Percentiles rank a stretch among this genome's conserved stretches.
phyloP scores from a whole-genome alignment of 108 stramenopile species.

The Skeletonema costatum region DNA sequence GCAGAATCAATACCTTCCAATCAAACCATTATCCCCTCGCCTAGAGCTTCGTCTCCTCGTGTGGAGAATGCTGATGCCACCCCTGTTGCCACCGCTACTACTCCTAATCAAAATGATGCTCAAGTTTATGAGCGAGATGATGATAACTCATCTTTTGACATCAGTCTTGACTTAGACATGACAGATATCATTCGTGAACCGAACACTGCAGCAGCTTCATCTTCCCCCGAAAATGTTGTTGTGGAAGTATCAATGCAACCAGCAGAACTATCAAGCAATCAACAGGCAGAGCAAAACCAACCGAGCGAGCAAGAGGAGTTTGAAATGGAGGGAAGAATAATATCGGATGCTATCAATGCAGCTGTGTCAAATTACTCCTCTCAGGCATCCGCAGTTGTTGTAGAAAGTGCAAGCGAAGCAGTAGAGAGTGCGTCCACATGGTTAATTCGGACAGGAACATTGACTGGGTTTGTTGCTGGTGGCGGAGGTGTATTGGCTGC shows the following conservation, averaged over 20 bases:
- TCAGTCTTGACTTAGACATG: slow-evolving; percentile 5
- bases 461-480: slow-evolving; percentile 40
- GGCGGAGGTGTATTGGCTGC: slow-evolving; percentile 33
- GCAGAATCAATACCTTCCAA: not conserved
- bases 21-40: not conserved
- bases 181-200: not conserved
- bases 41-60: not conserved
- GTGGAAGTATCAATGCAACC: slow-evolving; percentile 22
- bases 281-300: slow-evolving; percentile 29
- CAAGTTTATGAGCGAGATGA: not conserved
- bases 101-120: not conserved
- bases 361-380: slow-evolving; percentile 35
- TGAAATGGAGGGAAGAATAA: slow-evolving; percentile 36
- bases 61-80: not conserved
- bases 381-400: slow-evolving; percentile 27
- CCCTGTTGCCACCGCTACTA: not conserved
- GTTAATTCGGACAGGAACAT: slow-evolving; percentile 35
- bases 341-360: slow-evolving; percentile 40
- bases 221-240: slow-evolving; percentile 9
- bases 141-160: slow-evolving; percentile 15
- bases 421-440: slow-evolving; percentile 31
- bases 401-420: slow-evolving; percentile 13
- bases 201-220: not conserved
- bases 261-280: slow-evolving; percentile 5
- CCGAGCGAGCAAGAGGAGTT: slow-evolving; percentile 32